Conservation (phyloP, 257 asterid genomes). For the Solanum arcanum region DNA sequence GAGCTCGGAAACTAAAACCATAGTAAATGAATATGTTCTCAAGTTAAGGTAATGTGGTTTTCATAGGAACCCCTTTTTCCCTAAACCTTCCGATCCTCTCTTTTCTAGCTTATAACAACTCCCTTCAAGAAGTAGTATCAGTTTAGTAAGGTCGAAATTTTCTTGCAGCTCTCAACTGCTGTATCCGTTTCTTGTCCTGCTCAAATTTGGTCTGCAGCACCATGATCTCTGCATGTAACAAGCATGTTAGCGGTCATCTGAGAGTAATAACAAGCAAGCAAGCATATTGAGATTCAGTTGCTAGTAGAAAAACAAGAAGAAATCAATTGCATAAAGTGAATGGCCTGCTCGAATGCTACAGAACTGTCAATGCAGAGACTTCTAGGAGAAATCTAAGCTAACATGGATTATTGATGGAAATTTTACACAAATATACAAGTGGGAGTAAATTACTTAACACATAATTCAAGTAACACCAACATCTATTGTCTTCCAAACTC, state of each 20-base stretch:
- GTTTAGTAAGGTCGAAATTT: slow-evolving; percentile 67
- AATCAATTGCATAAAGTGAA: neutral
- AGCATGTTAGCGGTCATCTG: neutral
- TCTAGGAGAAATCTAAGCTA: neutral
- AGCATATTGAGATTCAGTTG: neutral
- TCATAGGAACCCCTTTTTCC: neutral
- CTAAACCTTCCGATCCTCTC: neutral
- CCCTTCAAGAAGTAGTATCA: neutral
- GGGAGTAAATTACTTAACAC: neutral
- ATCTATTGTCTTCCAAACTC: neutral
- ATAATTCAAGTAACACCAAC: neutral
- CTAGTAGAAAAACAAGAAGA: neutral
- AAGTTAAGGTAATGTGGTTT: neutral
- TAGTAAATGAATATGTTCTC: neutral
- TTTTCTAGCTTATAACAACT: neutral
- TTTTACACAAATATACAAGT: neutral
- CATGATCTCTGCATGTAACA: slow-evolving; percentile 53
- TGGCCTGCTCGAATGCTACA: neutral
- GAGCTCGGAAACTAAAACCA: neutral
- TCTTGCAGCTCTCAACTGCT: slow-evolving; percentile 76
- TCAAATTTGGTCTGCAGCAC: slow-evolving; percentile 83
- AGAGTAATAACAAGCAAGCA: neutral
- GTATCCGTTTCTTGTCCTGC: slow-evolving; percentile 87
- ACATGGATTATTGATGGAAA: neutral
- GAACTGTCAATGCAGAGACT: neutral